Base-by-base conservation (phyloP, 345 rosid species). In the Eucalyptus globulus region DNA sequence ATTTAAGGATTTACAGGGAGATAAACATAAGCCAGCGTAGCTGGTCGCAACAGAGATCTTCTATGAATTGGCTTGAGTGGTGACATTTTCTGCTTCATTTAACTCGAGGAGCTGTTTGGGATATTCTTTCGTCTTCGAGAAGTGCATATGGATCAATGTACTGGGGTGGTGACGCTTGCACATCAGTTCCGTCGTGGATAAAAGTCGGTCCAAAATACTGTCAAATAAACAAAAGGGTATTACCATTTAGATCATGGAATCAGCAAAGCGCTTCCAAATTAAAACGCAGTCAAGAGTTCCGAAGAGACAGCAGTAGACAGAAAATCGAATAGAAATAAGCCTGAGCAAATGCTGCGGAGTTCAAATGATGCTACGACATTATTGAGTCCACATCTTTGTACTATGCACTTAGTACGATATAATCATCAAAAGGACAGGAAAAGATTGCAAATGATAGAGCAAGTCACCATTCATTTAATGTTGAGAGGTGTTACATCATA, bases 71-170 rank as follows among this genome's bases (percentile, higher is more conserved):
- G 45, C 83, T 37, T 22, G 45, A 72, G 45, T 19, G 47, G 12
- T 37, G 83, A 72, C 83, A 72, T 72, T 72, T 72, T 72, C 83
- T 37, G 45, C 83, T 72, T 72, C 83, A 97, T 76, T 96, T 93
- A 88, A 97, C 44, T 87, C 87, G 91, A 43, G 97, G 96, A 80
- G 95, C 93, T n/a, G 91, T 94, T 90, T 93, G 94, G 58, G 98
- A 95, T 29, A 97, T 95, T 90, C 98, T 95, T 93, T 98, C 96
- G 67, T 98, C 99, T 91, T 97, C 97, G 91, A 98, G 92, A 11
- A 98, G 96, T 26, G 94, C 88, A 88, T 95, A 96, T 6, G 99
- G 99, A 92, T 98, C 97, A 5, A 94, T 88, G 65, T 95, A 96
- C 44, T 89, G 96, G 45, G 97, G 97, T 11, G 94, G 92, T 6